Conservation (phyloP, 2,329 filamentous ascomycete genomes). For the Pseudocercospora crystallina region DNA sequence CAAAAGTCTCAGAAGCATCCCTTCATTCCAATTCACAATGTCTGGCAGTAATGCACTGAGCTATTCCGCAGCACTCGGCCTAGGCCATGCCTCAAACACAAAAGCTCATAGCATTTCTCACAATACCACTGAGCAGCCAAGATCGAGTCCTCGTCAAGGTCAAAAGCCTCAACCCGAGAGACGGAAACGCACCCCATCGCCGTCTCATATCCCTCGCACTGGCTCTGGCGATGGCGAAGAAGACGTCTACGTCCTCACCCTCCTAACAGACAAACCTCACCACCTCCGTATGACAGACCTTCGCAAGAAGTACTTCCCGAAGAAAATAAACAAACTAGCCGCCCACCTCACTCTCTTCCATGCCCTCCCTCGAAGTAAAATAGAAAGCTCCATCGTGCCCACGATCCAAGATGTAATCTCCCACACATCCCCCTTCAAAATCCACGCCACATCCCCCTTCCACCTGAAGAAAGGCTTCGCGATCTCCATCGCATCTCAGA, state of each 20-base stretch:
- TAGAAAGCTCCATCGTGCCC: slow-evolving; percentile 37
- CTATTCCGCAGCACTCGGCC: slow-evolving; percentile 11
- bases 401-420: slow-evolving; percentile 33
- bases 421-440: slow-evolving; percentile 37
- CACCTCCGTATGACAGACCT: slow-evolving; percentile 41
- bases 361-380: slow-evolving; percentile 43
- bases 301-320: slow-evolving; percentile 44
- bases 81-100: slow-evolving; percentile 5
- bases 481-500: slow-evolving; percentile 36
- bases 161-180: neutral
- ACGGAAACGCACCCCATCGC: slow-evolving; percentile 11
- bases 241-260: slow-evolving; percentile 45
- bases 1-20: too few relatives aligned
- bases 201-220: slow-evolving; percentile 35
- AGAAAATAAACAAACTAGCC: slow-evolving; percentile 43
- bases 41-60: slow-evolving; percentile 6
- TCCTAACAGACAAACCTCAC: slow-evolving; percentile 41
- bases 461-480: slow-evolving; percentile 44
- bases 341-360: slow-evolving; percentile 50
- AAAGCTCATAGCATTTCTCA: neutral
- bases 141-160: neutral
- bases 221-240: slow-evolving; percentile 34
- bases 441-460: slow-evolving; percentile 41
- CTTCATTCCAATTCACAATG: neutral
- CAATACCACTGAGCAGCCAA: neutral